A percentile compares a stretch with the other conserved stretches of the same genome.
Conservation (phyloP, 768 basidiomycete species). For the Chalciporus pseudorubinellus region DNA sequence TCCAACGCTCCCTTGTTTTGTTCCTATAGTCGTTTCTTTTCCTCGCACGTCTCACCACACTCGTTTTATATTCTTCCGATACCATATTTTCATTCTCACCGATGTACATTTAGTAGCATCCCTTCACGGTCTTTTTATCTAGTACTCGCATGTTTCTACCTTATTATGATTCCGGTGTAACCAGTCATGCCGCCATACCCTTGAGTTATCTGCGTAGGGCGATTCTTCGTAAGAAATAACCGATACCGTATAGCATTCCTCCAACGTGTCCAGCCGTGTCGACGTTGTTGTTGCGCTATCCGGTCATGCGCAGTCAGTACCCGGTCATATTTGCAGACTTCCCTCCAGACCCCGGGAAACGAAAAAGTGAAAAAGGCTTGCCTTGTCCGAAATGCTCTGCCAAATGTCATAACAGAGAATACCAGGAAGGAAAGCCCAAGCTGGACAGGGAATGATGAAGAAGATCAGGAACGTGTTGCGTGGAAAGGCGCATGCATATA, state of each 20-base stretch:
- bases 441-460: slow-evolving; percentile 75
- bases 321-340: no score
- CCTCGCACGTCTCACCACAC: not conserved
- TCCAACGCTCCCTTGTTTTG: not conserved
- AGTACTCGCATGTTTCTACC: slow-evolving; percentile 5
- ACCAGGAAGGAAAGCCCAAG: slow-evolving; percentile 70
- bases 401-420: slow-evolving; percentile 41
- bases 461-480: slow-evolving; percentile 65
- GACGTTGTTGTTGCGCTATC: slow-evolving; percentile 41
- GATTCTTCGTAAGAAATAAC: slow-evolving; percentile 42
- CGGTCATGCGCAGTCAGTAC: not conserved
- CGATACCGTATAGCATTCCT: slow-evolving; percentile 60
- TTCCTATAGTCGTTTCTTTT: slow-evolving; percentile 1
- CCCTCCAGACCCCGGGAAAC: not conserved
- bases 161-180: slow-evolving; percentile 1
- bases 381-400: slow-evolving; percentile 35
- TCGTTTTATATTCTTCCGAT: slow-evolving; percentile 15
- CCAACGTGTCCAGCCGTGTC: slow-evolving; percentile 71
- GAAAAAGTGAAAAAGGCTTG: slow-evolving; percentile 15
- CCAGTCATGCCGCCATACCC: not conserved
- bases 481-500: slow-evolving; percentile 71
- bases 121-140: slow-evolving; percentile 9
- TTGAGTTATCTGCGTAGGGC: slow-evolving; percentile 29
- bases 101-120: slow-evolving; percentile 7
- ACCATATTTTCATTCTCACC: slow-evolving; percentile 9